A percentile compares a stretch with the other conserved stretches of the same genome.
These are phyloP conservation scores for Musa balbisiana DNA, from an alignment of 202 grass and related monocot genomes.

Conservation along the genomic window DNA sequence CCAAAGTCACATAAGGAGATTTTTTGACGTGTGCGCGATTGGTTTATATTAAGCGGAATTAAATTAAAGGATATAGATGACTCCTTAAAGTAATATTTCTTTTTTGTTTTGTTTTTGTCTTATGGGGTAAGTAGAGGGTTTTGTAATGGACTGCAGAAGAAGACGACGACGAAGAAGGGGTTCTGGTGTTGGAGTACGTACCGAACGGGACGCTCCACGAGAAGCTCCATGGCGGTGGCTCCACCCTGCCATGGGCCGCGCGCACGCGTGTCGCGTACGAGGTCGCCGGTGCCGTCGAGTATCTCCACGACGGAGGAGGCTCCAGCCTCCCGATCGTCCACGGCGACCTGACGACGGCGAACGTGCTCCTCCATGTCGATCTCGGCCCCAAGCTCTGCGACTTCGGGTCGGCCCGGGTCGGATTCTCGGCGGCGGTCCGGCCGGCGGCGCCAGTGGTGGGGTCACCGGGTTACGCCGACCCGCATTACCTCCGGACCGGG, in stretches of 20 bases:
- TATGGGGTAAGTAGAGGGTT: neutral
- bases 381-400: constrained; percentile 48
- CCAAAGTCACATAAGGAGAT: too few relatives aligned
- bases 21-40: too few relatives aligned
- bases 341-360: constrained; percentile 76
- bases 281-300: constrained; percentile 55
- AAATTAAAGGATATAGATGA: neutral
- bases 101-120: too few relatives aligned
- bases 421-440: constrained; percentile 60
- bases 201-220: constrained; percentile 58
- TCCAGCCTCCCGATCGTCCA: constrained; percentile 44
- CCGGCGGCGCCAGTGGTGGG: constrained; percentile 36
- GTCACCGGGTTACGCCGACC: constrained; percentile 77
- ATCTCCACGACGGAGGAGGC: constrained; percentile 50
- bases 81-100: neutral
- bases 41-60: neutral
- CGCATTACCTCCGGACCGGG: constrained; percentile 82
- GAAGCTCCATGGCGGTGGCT: constrained; percentile 31
- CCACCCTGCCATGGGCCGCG: constrained; percentile 35
- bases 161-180: constrained; percentile 35
- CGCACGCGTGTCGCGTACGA: constrained; percentile 62
- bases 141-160: constrained; percentile 44
- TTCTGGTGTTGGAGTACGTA: constrained; percentile 67
- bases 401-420: constrained; percentile 69
- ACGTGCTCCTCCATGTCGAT: constrained; percentile 55